A percentile compares a stretch with the other conserved stretches of the same genome.
Evolutionary conservation across 2,329 filamentous ascomycete genomes (phyloP).

Genomic region (Pseudopyrenochaeta lycopersici): DNA sequence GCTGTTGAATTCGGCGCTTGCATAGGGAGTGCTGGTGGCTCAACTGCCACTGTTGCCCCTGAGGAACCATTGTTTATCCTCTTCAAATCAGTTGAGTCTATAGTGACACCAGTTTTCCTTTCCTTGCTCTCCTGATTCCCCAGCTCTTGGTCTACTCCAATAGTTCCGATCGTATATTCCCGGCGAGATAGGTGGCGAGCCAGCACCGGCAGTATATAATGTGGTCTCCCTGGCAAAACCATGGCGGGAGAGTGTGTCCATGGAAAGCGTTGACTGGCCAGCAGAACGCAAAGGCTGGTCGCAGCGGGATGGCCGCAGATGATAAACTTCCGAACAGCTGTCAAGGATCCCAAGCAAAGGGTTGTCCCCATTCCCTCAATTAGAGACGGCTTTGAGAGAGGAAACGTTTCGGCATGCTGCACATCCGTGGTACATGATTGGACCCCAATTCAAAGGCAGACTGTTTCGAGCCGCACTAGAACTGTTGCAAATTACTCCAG

Average conservation of each 20-base stretch:
- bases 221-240: conserved; percentile 7
- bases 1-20: too few species aligned
- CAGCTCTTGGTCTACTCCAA: not conserved
- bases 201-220: conserved; percentile 9
- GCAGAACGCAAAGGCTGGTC: not conserved
- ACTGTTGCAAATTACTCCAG: not conserved
- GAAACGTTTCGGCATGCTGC: conserved; percentile 8
- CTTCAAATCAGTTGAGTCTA: too few species aligned
- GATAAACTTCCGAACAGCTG: conserved; percentile 1
- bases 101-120: too few species aligned
- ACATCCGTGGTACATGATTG: not conserved
- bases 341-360: conserved; percentile 6
- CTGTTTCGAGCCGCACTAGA: conserved; percentile 1
- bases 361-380: not conserved
- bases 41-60: too few species aligned
- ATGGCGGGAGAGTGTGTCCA: conserved; percentile 4
- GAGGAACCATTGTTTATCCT: too few species aligned
- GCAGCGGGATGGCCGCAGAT: not conserved
- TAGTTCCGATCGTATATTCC: not conserved
- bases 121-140: not conserved
- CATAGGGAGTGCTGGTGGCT: too few species aligned
- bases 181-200: conserved; percentile 1
- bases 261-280: not conserved
- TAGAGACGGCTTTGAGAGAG: conserved; percentile 5
- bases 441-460: not conserved